These are phyloP conservation scores for Lactarius tabidus DNA, from an alignment of 768 basidiomycete species.

Conservation along the genomic window DNA sequence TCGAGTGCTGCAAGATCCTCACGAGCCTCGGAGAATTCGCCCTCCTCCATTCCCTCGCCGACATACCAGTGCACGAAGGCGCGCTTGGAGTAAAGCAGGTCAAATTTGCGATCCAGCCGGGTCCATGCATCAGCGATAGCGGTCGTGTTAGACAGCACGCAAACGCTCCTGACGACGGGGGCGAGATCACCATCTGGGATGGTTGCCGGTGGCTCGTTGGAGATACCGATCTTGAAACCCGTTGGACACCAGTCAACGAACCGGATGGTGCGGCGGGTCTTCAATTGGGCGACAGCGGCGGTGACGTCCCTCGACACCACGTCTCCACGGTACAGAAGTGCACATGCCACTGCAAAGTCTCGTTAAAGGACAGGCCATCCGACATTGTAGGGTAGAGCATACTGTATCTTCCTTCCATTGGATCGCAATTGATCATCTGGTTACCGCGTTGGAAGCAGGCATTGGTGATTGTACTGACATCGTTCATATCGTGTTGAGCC, in stretches of 20 bases:
- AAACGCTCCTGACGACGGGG: constrained; percentile 67
- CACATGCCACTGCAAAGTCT: constrained; percentile 52
- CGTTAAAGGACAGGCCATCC: background rate
- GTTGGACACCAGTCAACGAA: constrained; percentile 80
- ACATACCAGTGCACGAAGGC: constrained; percentile 62
- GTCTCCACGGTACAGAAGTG: constrained; percentile 69
- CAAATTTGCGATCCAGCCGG: constrained; percentile 75
- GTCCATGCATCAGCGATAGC: constrained; percentile 75
- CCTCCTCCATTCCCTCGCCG: constrained; percentile 81
- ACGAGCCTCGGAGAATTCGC: constrained; percentile 97
- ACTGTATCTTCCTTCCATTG: constrained; percentile 76
- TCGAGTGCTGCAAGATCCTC: constrained; percentile 98
- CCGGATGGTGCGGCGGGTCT: constrained; percentile 74
- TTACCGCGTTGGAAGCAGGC: constrained; percentile 72
- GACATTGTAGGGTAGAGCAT: constrained; percentile 24
- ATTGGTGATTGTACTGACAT: constrained; percentile 62
- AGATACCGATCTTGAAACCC: constrained; percentile 76
- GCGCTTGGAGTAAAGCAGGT: constrained; percentile 66
- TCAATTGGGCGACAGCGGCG: constrained; percentile 67
- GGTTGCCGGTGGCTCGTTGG: constrained; percentile 72
- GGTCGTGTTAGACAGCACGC: constrained; percentile 75
- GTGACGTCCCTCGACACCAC: constrained; percentile 77
- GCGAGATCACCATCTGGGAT: constrained; percentile 75
- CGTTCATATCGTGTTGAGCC: constrained; percentile 65
- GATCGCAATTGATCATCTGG: constrained; percentile 81